phyloP scores from a whole-genome alignment of 1,139 yeast species.

The Taphrina pruni region DNA sequence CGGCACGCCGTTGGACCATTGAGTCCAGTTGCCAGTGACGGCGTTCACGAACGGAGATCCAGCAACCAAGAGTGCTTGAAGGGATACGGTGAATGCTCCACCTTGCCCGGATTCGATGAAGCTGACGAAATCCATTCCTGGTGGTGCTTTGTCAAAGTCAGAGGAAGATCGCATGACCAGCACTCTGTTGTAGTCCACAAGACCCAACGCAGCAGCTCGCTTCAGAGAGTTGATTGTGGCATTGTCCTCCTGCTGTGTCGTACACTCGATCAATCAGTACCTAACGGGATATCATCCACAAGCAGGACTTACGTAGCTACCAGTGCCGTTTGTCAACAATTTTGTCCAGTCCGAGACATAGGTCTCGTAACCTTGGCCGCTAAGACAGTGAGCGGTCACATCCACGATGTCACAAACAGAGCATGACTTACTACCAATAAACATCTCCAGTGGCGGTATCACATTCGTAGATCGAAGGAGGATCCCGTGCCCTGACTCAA shows the following conservation, averaged over 20 bases:
- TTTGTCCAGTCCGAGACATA: constrained; percentile 59
- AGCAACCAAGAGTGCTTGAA: constrained; percentile 20
- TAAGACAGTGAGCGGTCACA: neutral
- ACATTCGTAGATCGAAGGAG: constrained; percentile 62
- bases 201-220: constrained; percentile 62
- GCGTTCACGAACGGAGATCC: constrained; percentile 23
- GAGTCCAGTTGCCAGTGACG: constrained; percentile 19
- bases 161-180: constrained; percentile 69
- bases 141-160: constrained; percentile 65
- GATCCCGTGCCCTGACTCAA: constrained; percentile 58
- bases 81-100: constrained; percentile 14
- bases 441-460: constrained; percentile 68
- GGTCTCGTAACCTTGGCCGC: constrained; percentile 48
- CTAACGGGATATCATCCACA: neutral
- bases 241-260: constrained; percentile 73
- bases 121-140: constrained; percentile 15
- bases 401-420: too few species aligned
- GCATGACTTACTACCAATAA: constrained; percentile 61
- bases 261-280: constrained; percentile 50
- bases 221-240: constrained; percentile 67
- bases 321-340: constrained; percentile 65
- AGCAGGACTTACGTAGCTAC: constrained; percentile 54
- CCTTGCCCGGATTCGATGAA: constrained; percentile 14
- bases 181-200: constrained; percentile 64
- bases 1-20: constrained; percentile 21